Percentiles rank a stretch among this genome's conserved stretches.
Conservation (phyloP, 1,284 basidiomycete species). For the Sporisorium scitamineum region DNA sequence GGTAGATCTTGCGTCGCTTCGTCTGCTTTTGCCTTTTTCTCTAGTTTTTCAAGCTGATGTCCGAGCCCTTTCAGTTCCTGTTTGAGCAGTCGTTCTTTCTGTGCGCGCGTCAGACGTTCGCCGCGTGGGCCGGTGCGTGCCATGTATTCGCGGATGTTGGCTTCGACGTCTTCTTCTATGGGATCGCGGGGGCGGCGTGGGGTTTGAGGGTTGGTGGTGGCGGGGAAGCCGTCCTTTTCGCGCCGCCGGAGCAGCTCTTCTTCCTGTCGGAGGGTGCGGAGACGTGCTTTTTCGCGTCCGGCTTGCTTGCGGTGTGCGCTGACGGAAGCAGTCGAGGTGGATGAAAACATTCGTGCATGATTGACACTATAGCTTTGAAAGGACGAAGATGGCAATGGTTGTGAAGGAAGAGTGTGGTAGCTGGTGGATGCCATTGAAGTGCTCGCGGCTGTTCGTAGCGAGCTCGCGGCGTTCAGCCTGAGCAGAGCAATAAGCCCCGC, state of each 20-base stretch:
- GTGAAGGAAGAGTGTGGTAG: conserved; percentile 4
- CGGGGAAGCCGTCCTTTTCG: conserved; percentile 26
- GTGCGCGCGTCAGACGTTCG: conserved; percentile 35
- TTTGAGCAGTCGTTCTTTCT: conserved; percentile 48
- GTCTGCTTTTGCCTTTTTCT: conserved; percentile 53
- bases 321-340: conserved; percentile 3
- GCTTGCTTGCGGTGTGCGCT: conserved; percentile 47
- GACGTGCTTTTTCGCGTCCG: conserved; percentile 41
- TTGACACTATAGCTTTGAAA: background rate
- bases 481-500: conserved; percentile 12
- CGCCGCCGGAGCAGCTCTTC: conserved; percentile 27
- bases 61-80: conserved; percentile 54
- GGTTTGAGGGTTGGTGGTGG: background rate
- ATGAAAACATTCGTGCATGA: conserved; percentile 11
- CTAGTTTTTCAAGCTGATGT: conserved; percentile 37
- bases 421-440: conserved; percentile 16
- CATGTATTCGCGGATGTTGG: conserved; percentile 43
- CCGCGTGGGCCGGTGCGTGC: conserved; percentile 39
- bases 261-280: conserved; percentile 19
- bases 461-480: background rate
- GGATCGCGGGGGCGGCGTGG: conserved; percentile 16
- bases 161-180: conserved; percentile 27
- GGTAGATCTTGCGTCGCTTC: conserved; percentile 55
- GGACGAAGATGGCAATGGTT: background rate
- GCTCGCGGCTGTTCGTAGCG: background rate